Conservation (phyloP, 441 rosid species). For the Gossypium aridum region DNA sequence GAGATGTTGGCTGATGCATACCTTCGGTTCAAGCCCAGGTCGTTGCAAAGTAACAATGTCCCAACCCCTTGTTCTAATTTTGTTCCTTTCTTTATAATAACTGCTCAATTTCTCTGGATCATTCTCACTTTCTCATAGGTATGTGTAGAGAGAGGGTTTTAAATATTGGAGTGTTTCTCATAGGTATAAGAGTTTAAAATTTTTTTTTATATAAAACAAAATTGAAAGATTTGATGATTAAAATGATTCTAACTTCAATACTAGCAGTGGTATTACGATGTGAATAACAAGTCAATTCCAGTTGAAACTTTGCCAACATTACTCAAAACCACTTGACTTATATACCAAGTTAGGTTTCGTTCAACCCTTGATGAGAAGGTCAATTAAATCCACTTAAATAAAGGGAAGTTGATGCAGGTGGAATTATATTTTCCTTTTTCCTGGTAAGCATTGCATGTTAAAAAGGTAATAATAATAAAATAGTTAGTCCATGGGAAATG, state of each 20-base stretch:
- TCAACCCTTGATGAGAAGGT: too few relatives aligned
- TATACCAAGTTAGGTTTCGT: too few relatives aligned
- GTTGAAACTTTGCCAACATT: too few relatives aligned
- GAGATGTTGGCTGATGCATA: slow-evolving; percentile 45
- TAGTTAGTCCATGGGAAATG: too few relatives aligned
- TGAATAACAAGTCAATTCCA: not conserved
- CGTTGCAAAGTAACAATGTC: slow-evolving; percentile 8
- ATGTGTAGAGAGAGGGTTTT: not conserved
- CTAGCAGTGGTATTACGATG: not conserved
- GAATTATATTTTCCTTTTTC: too few relatives aligned
- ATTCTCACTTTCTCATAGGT: not conserved
- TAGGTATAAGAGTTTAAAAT: not conserved
- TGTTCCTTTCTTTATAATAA: not conserved
- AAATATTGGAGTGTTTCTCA: not conserved
- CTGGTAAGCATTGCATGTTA: too few relatives aligned
- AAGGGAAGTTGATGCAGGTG: too few relatives aligned
- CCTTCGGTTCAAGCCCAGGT: slow-evolving; percentile 20
- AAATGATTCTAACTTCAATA: not conserved
- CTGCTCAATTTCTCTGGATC: slow-evolving; percentile 1
- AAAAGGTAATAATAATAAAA: too few relatives aligned
- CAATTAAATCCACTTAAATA: too few relatives aligned
- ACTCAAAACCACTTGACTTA: too few relatives aligned
- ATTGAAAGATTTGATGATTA: not conserved
- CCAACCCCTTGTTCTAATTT: not conserved
- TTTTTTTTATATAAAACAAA: not conserved